phyloP scores from a whole-genome alignment of 768 basidiomycete genomes.

The Crepidotus variabilis region DNA sequence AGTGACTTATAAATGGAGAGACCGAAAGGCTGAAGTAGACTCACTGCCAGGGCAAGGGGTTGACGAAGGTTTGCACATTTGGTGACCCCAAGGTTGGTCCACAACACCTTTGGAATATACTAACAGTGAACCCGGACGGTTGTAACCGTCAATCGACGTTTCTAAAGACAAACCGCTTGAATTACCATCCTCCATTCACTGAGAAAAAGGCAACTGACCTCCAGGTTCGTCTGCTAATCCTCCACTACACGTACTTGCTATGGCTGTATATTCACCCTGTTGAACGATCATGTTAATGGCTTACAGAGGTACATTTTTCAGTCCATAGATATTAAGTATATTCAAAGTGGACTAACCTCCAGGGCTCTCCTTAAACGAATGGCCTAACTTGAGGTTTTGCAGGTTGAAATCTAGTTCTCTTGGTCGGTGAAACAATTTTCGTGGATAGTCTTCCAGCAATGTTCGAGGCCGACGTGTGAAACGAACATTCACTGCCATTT shows the following conservation, averaged over 20 bases:
- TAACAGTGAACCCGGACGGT: constrained; percentile 43
- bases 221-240: constrained; percentile 34
- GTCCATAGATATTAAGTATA: background rate
- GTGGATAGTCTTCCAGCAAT: background rate
- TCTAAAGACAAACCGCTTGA: background rate
- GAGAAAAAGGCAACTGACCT: constrained; percentile 17
- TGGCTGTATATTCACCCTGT: constrained; percentile 32
- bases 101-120: constrained; percentile 28
- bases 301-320: background rate
- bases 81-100: too few species aligned
- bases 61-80: too few species aligned
- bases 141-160: constrained; percentile 40
- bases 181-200: constrained; percentile 4
- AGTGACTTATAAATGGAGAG: background rate
- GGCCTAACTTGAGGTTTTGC: constrained; percentile 14
- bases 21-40: constrained; percentile 10
- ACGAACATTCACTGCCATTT: constrained; percentile 4
- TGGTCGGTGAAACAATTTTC: constrained; percentile 7
- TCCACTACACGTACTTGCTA: constrained; percentile 43
- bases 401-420: constrained; percentile 16
- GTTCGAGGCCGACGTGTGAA: constrained; percentile 9
- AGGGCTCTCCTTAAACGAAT: constrained; percentile 38
- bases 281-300: constrained; percentile 55
- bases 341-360: constrained; percentile 33
- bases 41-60: too few species aligned